Conservation (phyloP, 805 yeast genomes). For the Lipomyces orientalis region DNA sequence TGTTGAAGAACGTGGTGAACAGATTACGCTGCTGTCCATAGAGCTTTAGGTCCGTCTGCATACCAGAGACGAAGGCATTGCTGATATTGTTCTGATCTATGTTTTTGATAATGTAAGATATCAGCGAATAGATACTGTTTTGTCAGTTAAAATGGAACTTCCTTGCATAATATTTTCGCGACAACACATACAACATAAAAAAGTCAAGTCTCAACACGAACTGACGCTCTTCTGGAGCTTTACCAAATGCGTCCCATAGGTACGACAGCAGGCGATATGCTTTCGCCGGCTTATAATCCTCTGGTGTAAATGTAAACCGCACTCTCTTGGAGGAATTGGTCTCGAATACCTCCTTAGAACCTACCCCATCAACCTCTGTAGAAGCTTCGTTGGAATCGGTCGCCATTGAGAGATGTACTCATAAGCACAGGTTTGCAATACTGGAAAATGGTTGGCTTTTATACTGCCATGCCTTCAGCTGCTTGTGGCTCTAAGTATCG, state of each 20-base stretch:
- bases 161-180: not conserved
- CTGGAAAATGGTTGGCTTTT: too few species aligned
- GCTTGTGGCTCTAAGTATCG: too few species aligned
- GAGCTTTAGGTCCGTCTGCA: constrained; percentile 48
- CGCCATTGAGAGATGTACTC: not conserved
- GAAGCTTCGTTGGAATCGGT: not conserved
- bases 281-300: constrained; percentile 7
- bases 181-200: constrained; percentile 19
- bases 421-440: too few species aligned
- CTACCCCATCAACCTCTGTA: not conserved
- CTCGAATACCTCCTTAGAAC: not conserved
- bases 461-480: too few species aligned
- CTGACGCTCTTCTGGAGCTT: constrained; percentile 26
- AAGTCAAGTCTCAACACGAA: constrained; percentile 25
- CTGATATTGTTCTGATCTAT: constrained; percentile 63
- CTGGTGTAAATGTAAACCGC: not conserved
- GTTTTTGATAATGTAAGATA: constrained; percentile 49
- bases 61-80: constrained; percentile 53
- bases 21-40: constrained; percentile 56
- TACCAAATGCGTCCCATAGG: constrained; percentile 28
- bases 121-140: constrained; percentile 4
- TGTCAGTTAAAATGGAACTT: not conserved
- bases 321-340: not conserved
- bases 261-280: not conserved
- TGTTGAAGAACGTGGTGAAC: constrained; percentile 48